phyloP scores from a whole-genome alignment of 805 yeast genomes.

The Cyberlindnera saturnus region DNA sequence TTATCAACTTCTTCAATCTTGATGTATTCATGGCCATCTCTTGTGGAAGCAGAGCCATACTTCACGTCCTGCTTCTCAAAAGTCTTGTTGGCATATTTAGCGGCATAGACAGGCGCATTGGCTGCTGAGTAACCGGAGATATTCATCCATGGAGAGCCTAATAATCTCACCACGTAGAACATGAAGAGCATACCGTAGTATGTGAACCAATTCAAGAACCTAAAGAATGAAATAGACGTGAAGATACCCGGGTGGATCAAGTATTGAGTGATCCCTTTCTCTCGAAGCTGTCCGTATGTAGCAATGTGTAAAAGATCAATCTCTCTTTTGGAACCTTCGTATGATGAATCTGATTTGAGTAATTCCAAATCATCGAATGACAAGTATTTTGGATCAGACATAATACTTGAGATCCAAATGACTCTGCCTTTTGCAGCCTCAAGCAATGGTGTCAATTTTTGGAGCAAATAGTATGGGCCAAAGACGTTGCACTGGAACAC shows the following conservation, averaged over 20 bases:
- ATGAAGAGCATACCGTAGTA: constrained; percentile 80
- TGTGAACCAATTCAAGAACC: constrained; percentile 70
- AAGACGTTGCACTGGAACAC: constrained; percentile 96
- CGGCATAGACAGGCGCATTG: constrained; percentile 73
- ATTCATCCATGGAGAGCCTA: constrained; percentile 87
- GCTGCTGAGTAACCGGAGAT: constrained; percentile 88
- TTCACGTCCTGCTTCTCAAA: constrained; percentile 44
- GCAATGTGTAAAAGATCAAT: constrained; percentile 80
- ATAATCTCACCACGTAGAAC: constrained; percentile 74
- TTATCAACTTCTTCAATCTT: constrained; percentile 49
- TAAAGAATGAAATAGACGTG: constrained; percentile 72
- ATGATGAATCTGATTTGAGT: constrained; percentile 55
- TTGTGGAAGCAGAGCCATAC: constrained; percentile 67
- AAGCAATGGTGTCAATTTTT: constrained; percentile 54
- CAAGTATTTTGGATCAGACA: constrained; percentile 70
- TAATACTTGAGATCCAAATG: constrained; percentile 81
- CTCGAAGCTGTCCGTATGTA: constrained; percentile 46
- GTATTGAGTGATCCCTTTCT: constrained; percentile 61
- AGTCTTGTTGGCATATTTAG: constrained; percentile 43
- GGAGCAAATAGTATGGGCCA: constrained; percentile 85
- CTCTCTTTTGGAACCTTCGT: constrained; percentile 87
- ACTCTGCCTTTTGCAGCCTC: constrained; percentile 52
- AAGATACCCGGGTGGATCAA: constrained; percentile 93
- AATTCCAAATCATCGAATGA: constrained; percentile 74
- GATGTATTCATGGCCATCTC: constrained; percentile 61